These are phyloP conservation scores for Labyrinthula sp. DNA, from an alignment of 352 stramenopile genomes.

Conservation along the genomic window DNA sequence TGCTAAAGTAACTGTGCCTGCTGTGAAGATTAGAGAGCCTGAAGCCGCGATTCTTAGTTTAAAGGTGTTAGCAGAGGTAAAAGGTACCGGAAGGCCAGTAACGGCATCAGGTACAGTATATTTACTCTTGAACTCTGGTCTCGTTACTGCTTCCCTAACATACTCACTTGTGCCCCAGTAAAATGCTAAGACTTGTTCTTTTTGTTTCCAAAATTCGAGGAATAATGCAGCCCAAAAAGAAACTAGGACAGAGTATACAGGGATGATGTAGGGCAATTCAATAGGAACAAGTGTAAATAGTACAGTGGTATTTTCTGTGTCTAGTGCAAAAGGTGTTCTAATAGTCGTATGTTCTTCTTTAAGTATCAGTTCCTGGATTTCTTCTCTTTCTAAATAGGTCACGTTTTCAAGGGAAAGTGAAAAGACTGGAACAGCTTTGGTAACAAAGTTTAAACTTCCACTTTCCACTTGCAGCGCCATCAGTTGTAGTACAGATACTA, in stretches of 20 bases:
- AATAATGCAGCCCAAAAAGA: conserved; percentile 57
- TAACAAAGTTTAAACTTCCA: conserved; percentile 11
- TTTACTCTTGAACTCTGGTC: conserved; percentile 32
- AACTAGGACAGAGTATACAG: no score
- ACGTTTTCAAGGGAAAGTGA: conserved; percentile 11
- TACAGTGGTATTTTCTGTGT: no score
- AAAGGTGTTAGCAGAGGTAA: conserved; percentile 28
- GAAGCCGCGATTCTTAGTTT: conserved; percentile 2
- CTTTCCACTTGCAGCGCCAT: conserved; percentile 19
- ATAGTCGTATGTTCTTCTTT: no score
- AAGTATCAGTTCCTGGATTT: no score
- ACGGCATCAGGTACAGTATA: conserved; percentile 31
- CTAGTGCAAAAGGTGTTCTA: no score
- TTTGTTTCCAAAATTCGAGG: conserved; percentile 65
- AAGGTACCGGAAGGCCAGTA: conserved; percentile 32
- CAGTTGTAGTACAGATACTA: conserved; percentile 58
- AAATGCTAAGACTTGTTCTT: conserved; percentile 49
- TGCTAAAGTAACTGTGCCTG: conserved; percentile 33
- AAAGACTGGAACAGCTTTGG: conserved; percentile 16
- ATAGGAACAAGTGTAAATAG: no score
- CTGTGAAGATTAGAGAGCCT: conserved; percentile 29
- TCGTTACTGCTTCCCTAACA: conserved; percentile 29
- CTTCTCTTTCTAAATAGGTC: neutral
- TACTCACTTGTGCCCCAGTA: conserved; percentile 48
- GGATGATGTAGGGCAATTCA: no score